Base-by-base conservation (phyloP, 129 eudicot species). In the Artemisia tridentata region DNA sequence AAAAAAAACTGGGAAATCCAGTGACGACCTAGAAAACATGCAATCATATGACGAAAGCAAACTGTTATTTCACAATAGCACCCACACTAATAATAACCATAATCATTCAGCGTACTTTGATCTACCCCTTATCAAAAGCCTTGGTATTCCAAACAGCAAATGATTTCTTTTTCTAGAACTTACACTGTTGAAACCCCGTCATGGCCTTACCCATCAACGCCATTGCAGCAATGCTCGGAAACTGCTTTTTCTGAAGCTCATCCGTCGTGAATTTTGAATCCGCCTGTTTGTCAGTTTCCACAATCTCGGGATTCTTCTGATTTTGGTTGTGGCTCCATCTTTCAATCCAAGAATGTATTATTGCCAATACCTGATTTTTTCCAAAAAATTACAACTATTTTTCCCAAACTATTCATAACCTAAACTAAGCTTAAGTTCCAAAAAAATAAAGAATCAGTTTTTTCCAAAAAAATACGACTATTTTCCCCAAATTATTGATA, bases 201-300 rank as follows among this genome's bases (percentile, higher is more conserved):
- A 90, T 82, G 5, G 92, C 87, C 68, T 86, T 95, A 43, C 96
- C 99, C 96, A 90, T 87, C 62, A 95, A 57, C 1, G 99, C 97
- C 96, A 90, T 87, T n/a, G 99, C 99, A 63, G 85, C 99, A 59
- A 95, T 79, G 68, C 99, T 95, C 0, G 99, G 97, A 68, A 88
- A 86, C 85, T 83, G 99, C 84, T 80, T 86, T 71, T 88, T 88
- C 75, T 80, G 73, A 12, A 64, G 9, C 43, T 80, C 82, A 56
- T 77, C 85, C 5, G 29, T 47, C 27, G 19, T 73, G 11, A 76
- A 52, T 73, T 80, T 84, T n/a, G 80, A 57, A 11, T 69, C 16
- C 9, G 69, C 82, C 31, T 20, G 31, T 57, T 85, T 88, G 74
- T 81, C 82, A 49, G 71, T 68, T 9, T 84, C 90, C 25, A 67